These are phyloP conservation scores for Kwoniella sp. DNA, from an alignment of 768 basidiomycete species.

Conservation along the genomic window DNA sequence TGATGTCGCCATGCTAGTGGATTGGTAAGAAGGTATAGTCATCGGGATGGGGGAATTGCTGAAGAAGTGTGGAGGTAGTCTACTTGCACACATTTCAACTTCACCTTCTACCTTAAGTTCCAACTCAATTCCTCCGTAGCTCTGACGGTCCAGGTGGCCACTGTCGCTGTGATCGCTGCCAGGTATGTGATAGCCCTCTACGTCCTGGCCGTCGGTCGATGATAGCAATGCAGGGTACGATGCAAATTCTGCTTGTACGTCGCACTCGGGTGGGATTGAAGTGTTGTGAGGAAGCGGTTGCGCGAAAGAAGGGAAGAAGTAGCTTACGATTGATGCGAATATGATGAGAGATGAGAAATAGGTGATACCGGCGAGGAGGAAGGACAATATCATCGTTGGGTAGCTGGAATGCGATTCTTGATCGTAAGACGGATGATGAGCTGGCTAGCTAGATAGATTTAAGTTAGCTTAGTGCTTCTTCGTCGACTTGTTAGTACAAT, in stretches of 20 bases:
- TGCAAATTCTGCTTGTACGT: not conserved
- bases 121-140: not conserved
- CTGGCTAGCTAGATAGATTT: too few species aligned
- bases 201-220: not conserved
- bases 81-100: not conserved
- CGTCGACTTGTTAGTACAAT: too few species aligned
- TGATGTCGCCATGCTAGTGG: not conserved
- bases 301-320: not conserved
- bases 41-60: not conserved
- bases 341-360: conserved; percentile 8
- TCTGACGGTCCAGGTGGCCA: not conserved
- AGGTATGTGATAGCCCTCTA: not conserved
- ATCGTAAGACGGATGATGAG: too few species aligned
- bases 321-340: not conserved
- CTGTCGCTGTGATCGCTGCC: not conserved
- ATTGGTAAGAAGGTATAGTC: not conserved
- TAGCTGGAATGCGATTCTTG: not conserved
- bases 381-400: not conserved
- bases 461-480: too few species aligned
- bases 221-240: not conserved
- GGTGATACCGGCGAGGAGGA: not conserved
- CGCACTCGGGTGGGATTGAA: not conserved
- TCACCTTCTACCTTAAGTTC: not conserved
- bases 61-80: not conserved
- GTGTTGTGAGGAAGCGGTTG: not conserved